Evolutionary conservation across 2,329 filamentous ascomycete genomes (phyloP).

Genomic region (Fusarium buxicola): DNA sequence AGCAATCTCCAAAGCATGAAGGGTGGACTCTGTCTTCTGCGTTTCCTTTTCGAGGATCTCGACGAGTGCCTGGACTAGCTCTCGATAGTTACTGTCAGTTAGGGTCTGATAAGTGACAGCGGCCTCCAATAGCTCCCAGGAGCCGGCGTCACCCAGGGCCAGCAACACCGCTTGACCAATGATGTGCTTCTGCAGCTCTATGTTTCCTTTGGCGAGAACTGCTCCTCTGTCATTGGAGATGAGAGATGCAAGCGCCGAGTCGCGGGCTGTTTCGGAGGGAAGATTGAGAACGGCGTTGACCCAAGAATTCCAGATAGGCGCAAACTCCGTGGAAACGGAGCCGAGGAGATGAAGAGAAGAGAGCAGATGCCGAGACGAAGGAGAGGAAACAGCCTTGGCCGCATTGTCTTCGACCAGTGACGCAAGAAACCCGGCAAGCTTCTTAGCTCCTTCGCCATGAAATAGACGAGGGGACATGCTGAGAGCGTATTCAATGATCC

Average conservation of each 20-base stretch:
- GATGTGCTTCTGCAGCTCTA: slow-evolving; percentile 61
- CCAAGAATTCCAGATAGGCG: slow-evolving; percentile 59
- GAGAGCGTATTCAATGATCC: slow-evolving; percentile 56
- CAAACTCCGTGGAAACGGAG: slow-evolving; percentile 54
- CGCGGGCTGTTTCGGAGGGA: slow-evolving; percentile 34
- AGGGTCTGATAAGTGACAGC: slow-evolving; percentile 58
- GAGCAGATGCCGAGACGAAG: slow-evolving; percentile 75
- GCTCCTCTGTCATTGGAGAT: slow-evolving; percentile 59
- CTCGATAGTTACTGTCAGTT: slow-evolving; percentile 48
- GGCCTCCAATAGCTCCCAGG: slow-evolving; percentile 62
- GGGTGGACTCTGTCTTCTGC: slow-evolving; percentile 43
- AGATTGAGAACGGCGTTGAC: slow-evolving; percentile 55
- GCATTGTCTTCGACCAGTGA: slow-evolving; percentile 67
- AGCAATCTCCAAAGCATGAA: slow-evolving; percentile 62
- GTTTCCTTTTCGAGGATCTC: slow-evolving; percentile 48
- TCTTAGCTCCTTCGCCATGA: slow-evolving; percentile 43
- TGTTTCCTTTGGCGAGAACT: slow-evolving; percentile 53
- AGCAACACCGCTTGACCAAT: slow-evolving; percentile 55
- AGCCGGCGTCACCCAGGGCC: slow-evolving; percentile 47
- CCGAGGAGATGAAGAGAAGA: slow-evolving; percentile 71
- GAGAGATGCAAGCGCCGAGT: slow-evolving; percentile 56
- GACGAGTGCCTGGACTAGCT: slow-evolving; percentile 52
- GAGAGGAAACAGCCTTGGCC: slow-evolving; percentile 71
- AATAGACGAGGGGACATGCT: slow-evolving; percentile 58
- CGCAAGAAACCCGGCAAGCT: slow-evolving; percentile 58